These are phyloP conservation scores for Anthracocystis walkeri DNA, from an alignment of 1,284 basidiomycete species.

Conservation along the genomic window DNA sequence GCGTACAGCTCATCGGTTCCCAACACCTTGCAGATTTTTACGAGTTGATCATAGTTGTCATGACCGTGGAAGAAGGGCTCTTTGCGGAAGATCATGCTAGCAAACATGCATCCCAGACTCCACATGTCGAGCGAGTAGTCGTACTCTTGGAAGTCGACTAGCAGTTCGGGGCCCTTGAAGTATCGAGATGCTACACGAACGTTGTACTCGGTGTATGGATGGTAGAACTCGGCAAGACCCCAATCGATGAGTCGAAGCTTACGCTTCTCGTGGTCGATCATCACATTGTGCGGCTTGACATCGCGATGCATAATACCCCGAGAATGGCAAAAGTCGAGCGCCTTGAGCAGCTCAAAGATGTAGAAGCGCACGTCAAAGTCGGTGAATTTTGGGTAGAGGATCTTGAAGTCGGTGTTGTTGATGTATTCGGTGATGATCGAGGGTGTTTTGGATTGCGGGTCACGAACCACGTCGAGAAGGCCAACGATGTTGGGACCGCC, in stretches of 20 bases:
- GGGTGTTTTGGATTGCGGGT: conserved; percentile 89
- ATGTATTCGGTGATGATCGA: conserved; percentile 98
- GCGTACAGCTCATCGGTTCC: conserved; percentile 94
- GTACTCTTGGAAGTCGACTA: conserved; percentile 98
- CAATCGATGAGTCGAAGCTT: conserved; percentile 97
- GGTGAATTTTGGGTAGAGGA: conserved; percentile 92
- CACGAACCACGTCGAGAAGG: conserved; percentile 93
- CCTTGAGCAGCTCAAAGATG: conserved; percentile 96
- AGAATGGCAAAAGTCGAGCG: conserved; percentile 96
- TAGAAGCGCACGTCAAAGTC: conserved; percentile 97
- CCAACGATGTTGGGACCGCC: conserved; percentile 90
- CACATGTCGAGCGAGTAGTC: conserved; percentile 93
- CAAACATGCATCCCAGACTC: conserved; percentile 97
- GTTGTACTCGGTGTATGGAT: conserved; percentile 97
- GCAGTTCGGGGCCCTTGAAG: conserved; percentile 96
- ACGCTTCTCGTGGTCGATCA: conserved; percentile 98
- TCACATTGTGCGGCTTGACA: conserved; percentile 99
- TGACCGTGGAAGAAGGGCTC: conserved; percentile 99
- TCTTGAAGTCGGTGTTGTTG: conserved; percentile 98
- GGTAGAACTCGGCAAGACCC: conserved; percentile 99
- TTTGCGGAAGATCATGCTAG: conserved; percentile 89
- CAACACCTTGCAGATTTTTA: conserved; percentile 97
- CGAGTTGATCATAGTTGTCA: conserved; percentile 98
- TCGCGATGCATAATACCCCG: conserved; percentile 99
- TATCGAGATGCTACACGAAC: conserved; percentile 96